phyloP scores from a whole-genome alignment of 148 eudicot genomes.

The Rhododendron williamsianum region DNA sequence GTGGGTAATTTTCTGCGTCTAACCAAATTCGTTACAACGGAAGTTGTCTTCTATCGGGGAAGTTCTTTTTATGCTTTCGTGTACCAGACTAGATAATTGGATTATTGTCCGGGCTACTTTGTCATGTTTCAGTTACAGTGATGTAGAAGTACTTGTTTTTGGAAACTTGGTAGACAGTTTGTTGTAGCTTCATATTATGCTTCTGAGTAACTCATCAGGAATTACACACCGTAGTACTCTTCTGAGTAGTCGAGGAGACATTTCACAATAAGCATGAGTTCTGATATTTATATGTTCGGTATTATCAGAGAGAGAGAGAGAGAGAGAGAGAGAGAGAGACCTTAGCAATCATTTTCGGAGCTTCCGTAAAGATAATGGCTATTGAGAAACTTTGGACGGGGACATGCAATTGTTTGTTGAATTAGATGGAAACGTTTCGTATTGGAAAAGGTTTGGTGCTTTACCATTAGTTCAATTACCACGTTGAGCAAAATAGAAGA shows the following conservation, averaged over 20 bases:
- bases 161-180: slow-evolving; percentile 13
- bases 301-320: no score
- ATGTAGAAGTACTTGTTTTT: not conserved
- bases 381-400: no score
- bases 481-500: no score
- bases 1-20: not conserved
- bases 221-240: not conserved
- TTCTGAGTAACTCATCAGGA: not conserved
- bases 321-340: no score
- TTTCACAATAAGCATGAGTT: no score
- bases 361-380: no score
- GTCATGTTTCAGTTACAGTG: not conserved
- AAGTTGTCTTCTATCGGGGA: not conserved
- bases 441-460: no score
- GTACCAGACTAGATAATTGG: not conserved
- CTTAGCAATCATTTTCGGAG: no score
- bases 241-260: not conserved
- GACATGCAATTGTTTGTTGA: no score
- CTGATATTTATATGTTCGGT: no score
- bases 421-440: no score
- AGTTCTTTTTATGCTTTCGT: not conserved
- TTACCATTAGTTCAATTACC: no score
- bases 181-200: not conserved
- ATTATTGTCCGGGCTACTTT: not conserved
- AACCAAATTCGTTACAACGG: not conserved